Base-by-base conservation (phyloP, 192 early-diverging fungal genomes). In the Mortierella claussenii region DNA sequence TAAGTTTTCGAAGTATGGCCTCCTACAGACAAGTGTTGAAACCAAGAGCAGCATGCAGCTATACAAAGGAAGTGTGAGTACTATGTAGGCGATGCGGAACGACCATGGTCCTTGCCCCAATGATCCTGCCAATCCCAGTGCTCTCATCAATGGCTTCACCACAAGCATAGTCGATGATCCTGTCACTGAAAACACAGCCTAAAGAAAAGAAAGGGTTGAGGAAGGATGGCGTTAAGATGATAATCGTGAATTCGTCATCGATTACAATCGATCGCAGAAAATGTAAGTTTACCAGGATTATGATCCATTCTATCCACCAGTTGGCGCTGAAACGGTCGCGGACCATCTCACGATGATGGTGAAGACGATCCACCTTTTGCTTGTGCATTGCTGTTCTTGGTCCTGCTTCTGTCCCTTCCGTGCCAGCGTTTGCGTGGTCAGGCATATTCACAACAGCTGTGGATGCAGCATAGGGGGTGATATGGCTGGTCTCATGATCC, bases 221-320 rank as follows among this genome's bases (percentile, higher is more conserved):
- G 33, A n/a, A 49, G 32, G 27, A 42, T 3, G 40, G 21, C 12
- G n/a, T 27, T 28, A 40, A n/a, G 15, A 36, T 27, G 13, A 56
- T 17, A 26, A 48, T n/a, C 17, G 45, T 49, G 24, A 33, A 48
- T 7, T n/a, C n/a, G n/a, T n/a, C n/a, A n/a, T n/a, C n/a, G n/a
- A n/a, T n/a, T n/a, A n/a, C n/a, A n/a, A n/a, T n/a, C n/a, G n/a
- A n/a, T n/a, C n/a, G n/a, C n/a, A n/a, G n/a, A n/a, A n/a, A n/a
- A n/a, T n/a, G n/a, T 49, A 49, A 34, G n/a, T 46, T 49, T 76
- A 76, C 73, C 47, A 76, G 28, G 46, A 76, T 76, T 47, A 67
- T 61, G 13, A 55, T 56, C 73, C 73, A 76, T 60, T 76, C 73
- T 37, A 76, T 1, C 73, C 73, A 76, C 73, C 73, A 76, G 53